These are phyloP conservation scores for Boletus tomentosulus DNA, from an alignment of 768 basidiomycete species.

Conservation along the genomic window DNA sequence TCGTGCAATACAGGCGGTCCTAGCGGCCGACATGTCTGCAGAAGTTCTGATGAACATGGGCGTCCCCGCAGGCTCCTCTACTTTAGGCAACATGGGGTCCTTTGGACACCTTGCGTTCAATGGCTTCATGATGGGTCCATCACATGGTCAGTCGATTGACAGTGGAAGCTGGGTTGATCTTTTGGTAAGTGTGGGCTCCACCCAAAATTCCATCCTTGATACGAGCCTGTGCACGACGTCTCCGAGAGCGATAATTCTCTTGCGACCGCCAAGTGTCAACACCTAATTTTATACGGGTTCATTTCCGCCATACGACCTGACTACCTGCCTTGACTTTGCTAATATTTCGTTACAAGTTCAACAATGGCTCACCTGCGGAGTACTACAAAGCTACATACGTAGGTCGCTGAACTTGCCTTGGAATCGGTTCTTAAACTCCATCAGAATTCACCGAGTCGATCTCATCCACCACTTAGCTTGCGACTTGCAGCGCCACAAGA, in stretches of 20 bases:
- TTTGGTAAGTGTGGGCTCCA: slow-evolving; percentile 20
- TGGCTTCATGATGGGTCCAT: slow-evolving; percentile 18
- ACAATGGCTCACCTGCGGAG: slow-evolving; percentile 49
- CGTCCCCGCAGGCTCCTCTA: slow-evolving; percentile 11
- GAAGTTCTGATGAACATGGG: slow-evolving; percentile 25
- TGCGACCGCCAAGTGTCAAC: neutral
- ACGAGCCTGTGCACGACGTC: neutral
- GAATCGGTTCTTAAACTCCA: slow-evolving; percentile 1
- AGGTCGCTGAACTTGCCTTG: slow-evolving; percentile 23
- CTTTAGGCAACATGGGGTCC: slow-evolving; percentile 20
- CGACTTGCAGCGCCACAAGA: slow-evolving; percentile 68
- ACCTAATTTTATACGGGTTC: neutral
- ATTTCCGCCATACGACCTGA: too few relatives aligned
- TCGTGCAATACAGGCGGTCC: slow-evolving; percentile 67
- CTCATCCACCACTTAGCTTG: slow-evolving; percentile 67
- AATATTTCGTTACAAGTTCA: slow-evolving; percentile 42
- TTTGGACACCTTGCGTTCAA: slow-evolving; percentile 27
- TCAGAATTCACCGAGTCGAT: slow-evolving; percentile 60
- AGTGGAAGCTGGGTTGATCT: slow-evolving; percentile 30
- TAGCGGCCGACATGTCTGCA: slow-evolving; percentile 29
- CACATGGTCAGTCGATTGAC: slow-evolving; percentile 19
- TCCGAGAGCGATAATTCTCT: neutral
- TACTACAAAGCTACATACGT: slow-evolving; percentile 69
- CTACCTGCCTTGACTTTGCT: slow-evolving; percentile 2
- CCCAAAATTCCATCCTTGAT: neutral